Percentiles rank a stretch among this genome's conserved stretches.
phyloP scores from a whole-genome alignment of 2,329 filamentous ascomycete species.

The Fusarium austroafricanum region DNA sequence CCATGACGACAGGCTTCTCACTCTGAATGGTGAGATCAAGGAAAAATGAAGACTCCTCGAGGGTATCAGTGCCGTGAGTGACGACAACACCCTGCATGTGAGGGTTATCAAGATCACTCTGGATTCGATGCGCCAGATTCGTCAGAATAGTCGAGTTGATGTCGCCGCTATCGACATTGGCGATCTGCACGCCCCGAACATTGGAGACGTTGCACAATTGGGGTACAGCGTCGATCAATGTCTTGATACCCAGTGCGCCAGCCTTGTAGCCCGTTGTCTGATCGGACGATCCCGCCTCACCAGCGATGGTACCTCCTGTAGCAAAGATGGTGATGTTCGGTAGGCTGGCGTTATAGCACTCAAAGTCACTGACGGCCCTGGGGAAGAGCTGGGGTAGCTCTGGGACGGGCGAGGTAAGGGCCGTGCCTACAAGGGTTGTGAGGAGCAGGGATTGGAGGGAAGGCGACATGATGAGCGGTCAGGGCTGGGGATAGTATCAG shows the following conservation, averaged over 20 bases:
- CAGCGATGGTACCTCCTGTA: slow-evolving; percentile 69
- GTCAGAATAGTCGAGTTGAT: slow-evolving; percentile 62
- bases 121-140: slow-evolving; percentile 59
- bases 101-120: slow-evolving; percentile 56
- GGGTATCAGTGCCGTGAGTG: slow-evolving; percentile 73
- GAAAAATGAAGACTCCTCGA: slow-evolving; percentile 73
- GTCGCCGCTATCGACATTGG: slow-evolving; percentile 58
- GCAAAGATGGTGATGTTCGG: slow-evolving; percentile 67
- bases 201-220: slow-evolving; percentile 65
- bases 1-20: slow-evolving; percentile 68
- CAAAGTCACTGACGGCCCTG: slow-evolving; percentile 23
- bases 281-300: slow-evolving; percentile 57
- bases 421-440: slow-evolving; percentile 17
- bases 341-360: slow-evolving; percentile 48
- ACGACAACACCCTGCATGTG: slow-evolving; percentile 64
- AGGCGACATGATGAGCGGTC: slow-evolving; percentile 20
- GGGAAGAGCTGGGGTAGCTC: slow-evolving; percentile 10
- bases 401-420: slow-evolving; percentile 28
- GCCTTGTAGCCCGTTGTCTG: slow-evolving; percentile 57
- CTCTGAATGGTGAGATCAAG: slow-evolving; percentile 66
- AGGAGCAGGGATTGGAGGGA: slow-evolving; percentile 23
- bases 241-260: slow-evolving; percentile 58
- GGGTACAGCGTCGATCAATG: slow-evolving; percentile 64
- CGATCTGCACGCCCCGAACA: slow-evolving; percentile 62
- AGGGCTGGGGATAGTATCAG: neutral